These are phyloP conservation scores for Cantharellus anzutake DNA, from an alignment of 768 basidiomycete genomes.

Conservation along the genomic window DNA sequence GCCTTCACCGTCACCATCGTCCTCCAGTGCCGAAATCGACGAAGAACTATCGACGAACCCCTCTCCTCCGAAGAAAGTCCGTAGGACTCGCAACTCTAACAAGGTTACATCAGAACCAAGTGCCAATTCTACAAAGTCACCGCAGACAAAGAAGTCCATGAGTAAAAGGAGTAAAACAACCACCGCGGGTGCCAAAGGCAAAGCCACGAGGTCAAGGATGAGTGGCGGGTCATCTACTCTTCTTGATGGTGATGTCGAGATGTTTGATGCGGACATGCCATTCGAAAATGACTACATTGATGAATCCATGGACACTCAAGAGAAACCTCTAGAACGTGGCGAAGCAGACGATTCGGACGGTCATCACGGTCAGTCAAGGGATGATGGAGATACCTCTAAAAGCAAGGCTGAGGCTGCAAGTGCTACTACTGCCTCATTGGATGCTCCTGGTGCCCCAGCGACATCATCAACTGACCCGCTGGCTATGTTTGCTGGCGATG, in stretches of 20 bases:
- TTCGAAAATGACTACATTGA: slow-evolving; percentile 15
- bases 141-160: slow-evolving; percentile 68
- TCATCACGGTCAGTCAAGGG: background rate
- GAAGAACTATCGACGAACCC: slow-evolving; percentile 24
- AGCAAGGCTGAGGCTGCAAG: slow-evolving; percentile 10
- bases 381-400: slow-evolving; percentile 8
- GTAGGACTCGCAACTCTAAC: slow-evolving; percentile 27
- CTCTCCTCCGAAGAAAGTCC: slow-evolving; percentile 28
- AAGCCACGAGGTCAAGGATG: slow-evolving; percentile 27
- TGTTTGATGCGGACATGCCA: slow-evolving; percentile 45
- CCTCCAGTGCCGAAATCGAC: slow-evolving; percentile 12
- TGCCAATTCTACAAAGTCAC: slow-evolving; percentile 22
- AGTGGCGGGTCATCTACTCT: slow-evolving; percentile 13
- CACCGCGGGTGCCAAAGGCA: slow-evolving; percentile 7
- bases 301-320: slow-evolving; percentile 16
- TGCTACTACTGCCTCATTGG: slow-evolving; percentile 12
- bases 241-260: slow-evolving; percentile 50
- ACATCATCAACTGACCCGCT: slow-evolving; percentile 17
- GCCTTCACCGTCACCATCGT: slow-evolving; percentile 28
- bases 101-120: slow-evolving; percentile 8
- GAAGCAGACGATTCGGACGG: slow-evolving; percentile 16
- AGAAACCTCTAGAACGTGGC: slow-evolving; percentile 12
- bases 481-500: background rate
- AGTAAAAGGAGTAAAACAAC: slow-evolving; percentile 13
- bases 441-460: slow-evolving; percentile 21